These are phyloP conservation scores for Colletotrichum lini DNA, from an alignment of 2,329 filamentous ascomycete species.

Conservation along the genomic window DNA sequence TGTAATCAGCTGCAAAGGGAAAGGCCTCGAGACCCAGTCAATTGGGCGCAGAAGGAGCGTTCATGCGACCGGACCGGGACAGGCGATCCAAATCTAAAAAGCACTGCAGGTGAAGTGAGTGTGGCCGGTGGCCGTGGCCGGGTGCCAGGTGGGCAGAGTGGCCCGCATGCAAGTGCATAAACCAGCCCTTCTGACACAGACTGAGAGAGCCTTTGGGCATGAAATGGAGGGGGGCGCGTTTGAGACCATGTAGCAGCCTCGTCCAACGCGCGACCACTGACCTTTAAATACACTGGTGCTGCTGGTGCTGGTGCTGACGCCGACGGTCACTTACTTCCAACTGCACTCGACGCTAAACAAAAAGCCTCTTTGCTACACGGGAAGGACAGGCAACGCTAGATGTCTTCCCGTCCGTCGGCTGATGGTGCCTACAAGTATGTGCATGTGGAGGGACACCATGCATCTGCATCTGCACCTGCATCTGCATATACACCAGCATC, in stretches of 20 bases:
- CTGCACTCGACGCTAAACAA: not conserved
- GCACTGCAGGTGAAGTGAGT: conserved; percentile 2
- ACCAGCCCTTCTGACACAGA: conserved; percentile 36
- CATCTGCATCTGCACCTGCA: conserved; percentile 4
- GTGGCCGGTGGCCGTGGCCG: not conserved
- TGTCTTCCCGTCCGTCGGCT: not conserved
- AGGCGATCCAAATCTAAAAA: conserved; percentile 43
- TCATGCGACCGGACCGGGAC: conserved; percentile 42
- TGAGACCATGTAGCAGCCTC: conserved; percentile 39
- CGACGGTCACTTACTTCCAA: not conserved
- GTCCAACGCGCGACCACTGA: conserved; percentile 15
- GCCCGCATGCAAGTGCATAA: conserved; percentile 36
- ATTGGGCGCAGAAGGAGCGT: conserved; percentile 39
- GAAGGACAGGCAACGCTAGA: not conserved
- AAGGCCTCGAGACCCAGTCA: conserved; percentile 38
- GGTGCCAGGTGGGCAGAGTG: not conserved
- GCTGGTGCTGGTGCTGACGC: not conserved
- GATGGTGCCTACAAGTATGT: not conserved
- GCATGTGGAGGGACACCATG: not conserved
- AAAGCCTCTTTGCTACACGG: not conserved
- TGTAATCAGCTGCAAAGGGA: conserved; percentile 40
- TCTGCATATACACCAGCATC: not conserved
- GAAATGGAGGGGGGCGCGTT: conserved; percentile 34
- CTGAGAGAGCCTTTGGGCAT: conserved; percentile 7
- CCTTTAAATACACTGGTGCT: conserved; percentile 13